Evolutionary conservation across 2,329 filamentous ascomycete genomes (phyloP), one percentile per base, ranked within the genome.

Genomic region (Fusarium begoniae): DNA sequence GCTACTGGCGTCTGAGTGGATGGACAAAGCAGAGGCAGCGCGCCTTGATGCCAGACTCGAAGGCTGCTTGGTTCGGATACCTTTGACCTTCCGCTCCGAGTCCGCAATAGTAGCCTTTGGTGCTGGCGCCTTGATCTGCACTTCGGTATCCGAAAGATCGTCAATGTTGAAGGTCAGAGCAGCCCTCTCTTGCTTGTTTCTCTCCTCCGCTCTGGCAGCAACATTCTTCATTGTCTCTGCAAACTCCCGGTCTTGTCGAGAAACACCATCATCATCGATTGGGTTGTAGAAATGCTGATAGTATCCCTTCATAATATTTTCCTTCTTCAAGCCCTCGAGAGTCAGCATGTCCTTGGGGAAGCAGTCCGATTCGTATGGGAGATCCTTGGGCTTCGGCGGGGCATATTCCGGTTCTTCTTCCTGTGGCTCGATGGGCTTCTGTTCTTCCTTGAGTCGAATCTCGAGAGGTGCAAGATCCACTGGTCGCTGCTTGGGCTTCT

Each of bases 351-450:
- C 86, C 51, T 86, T 83, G 9, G 91, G 90, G 70, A 93, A 90
- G 66, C 93, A 87, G 61, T 94, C 92, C 26, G 92, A 93, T 75
- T 92, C 87, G 78, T 94, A 93, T 0, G 89, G 89, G 17, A 90
- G 84, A n/a, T 90, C 87, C 74, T 88, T 88, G 3, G 91, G 88
- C 69, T 87, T 91, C 1, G 94, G 94, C 11, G 96, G 94, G 80
- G 94, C 95, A 81, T 97, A 98, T 85, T 98, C 96, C 69, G 96
- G 90, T 62, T 98, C 95, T 32, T 91, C 90, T 32, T 88, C 84
- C 20, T 84, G 76, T 38, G 44, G 40, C 37, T 48, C 57, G 85
- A 58, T 17, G n/a, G 47, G 86, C 35, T 80, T 81, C 44, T 84
- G 82, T 58, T 91, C 89, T 9, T 87, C 85, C 63, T 91, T 90